These are phyloP conservation scores for Candida nanaspora DNA, from an alignment of 805 yeast genomes.

Conservation along the genomic window DNA sequence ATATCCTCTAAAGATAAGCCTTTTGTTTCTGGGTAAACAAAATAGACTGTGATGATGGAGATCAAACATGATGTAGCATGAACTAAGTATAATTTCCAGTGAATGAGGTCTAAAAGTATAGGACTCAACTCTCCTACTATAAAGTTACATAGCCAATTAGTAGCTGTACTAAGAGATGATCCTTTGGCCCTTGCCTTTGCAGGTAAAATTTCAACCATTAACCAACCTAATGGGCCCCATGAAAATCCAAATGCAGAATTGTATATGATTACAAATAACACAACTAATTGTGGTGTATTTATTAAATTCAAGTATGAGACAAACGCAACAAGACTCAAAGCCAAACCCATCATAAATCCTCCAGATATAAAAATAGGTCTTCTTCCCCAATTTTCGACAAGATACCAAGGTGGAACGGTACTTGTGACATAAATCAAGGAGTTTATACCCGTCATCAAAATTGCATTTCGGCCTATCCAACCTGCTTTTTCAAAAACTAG, in stretches of 20 bases:
- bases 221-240: constrained; percentile 96
- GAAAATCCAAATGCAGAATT: constrained; percentile 83
- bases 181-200: constrained; percentile 81
- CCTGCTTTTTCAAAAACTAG: constrained; percentile 93
- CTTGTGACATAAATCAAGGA: constrained; percentile 46
- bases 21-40: constrained; percentile 81
- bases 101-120: constrained; percentile 63
- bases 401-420: constrained; percentile 85
- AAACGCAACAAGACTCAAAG: constrained; percentile 59
- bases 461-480: constrained; percentile 83
- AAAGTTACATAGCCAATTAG: constrained; percentile 91
- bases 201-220: constrained; percentile 82
- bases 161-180: constrained; percentile 83
- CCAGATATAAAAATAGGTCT: constrained; percentile 79
- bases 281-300: constrained; percentile 65
- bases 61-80: constrained; percentile 74
- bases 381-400: constrained; percentile 89
- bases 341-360: constrained; percentile 68
- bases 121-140: constrained; percentile 92
- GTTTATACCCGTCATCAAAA: constrained; percentile 84
- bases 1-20: constrained; percentile 86
- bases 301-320: constrained; percentile 39
- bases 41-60: constrained; percentile 66
- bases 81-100: constrained; percentile 75
- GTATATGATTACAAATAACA: constrained; percentile 66